Evolutionary conservation across 2,329 filamentous ascomycete species (phyloP).

Genomic region (Sporothrix variecibatus): DNA sequence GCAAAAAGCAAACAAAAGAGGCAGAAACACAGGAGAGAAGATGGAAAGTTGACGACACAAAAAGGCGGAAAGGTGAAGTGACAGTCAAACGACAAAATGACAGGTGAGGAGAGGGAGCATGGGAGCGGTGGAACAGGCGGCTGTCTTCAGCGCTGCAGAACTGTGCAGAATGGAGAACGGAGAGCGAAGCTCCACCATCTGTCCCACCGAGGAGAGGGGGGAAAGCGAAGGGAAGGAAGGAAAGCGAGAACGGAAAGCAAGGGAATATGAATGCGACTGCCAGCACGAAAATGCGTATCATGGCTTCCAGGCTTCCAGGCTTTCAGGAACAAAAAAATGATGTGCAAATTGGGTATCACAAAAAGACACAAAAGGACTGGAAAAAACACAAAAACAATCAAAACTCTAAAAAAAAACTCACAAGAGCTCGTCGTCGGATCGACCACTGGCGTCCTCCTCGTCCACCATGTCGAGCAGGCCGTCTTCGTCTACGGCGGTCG

Average conservation of each 20-base stretch:
- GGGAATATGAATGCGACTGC: not conserved
- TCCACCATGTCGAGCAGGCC: constrained; percentile 21
- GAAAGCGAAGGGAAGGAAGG: not conserved
- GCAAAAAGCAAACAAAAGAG: constrained; percentile 1
- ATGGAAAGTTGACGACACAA: not conserved
- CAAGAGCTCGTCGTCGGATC: constrained; percentile 20
- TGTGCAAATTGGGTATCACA: not conserved
- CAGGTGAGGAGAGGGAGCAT: not conserved
- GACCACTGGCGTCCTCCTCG: constrained; percentile 13
- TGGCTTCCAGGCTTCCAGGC: too few species aligned
- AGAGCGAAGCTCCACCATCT: not conserved
- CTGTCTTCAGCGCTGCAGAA: not conserved
- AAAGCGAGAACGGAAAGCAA: not conserved
- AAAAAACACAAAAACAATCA: not conserved
- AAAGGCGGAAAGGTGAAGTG: not conserved
- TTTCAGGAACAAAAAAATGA: too few species aligned
- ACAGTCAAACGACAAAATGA: not conserved
- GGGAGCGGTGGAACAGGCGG: not conserved
- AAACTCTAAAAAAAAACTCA: not conserved
- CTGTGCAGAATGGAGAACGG: not conserved
- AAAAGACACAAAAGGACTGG: not conserved
- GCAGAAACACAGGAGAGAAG: not conserved
- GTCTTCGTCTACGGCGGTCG: constrained; percentile 11
- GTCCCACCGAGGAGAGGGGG: not conserved
- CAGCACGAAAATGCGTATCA: not conserved